These are phyloP conservation scores for Paramecium biaurelia DNA, from an alignment of 73 alveolate species.

Conservation along the genomic window DNA sequence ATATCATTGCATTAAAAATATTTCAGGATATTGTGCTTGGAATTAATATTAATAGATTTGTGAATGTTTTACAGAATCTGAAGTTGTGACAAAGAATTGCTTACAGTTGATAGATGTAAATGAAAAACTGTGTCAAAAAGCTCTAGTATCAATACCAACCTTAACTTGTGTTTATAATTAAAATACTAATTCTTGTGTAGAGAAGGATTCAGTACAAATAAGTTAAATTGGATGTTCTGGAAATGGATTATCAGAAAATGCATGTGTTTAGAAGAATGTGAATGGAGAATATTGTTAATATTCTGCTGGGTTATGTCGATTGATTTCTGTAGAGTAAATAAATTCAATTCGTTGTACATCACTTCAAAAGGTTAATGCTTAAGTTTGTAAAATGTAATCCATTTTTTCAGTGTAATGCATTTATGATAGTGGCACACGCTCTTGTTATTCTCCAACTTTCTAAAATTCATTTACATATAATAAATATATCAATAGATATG, in stretches of 20 bases:
- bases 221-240: not conserved
- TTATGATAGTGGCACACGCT: not conserved
- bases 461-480: not conserved
- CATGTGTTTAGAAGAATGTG: not conserved
- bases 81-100: not conserved
- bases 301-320: not conserved
- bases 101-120: not conserved
- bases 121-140: not conserved
- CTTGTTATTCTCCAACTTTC: not conserved
- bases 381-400: conserved; percentile 10
- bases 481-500: not conserved
- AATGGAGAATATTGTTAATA: not conserved
- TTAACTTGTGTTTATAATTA: not conserved
- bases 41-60: not conserved
- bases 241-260: not conserved
- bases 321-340: not conserved
- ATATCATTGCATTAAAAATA: not conserved
- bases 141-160: not conserved
- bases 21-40: not conserved
- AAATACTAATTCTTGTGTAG: not conserved
- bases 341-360: conserved; percentile 11
- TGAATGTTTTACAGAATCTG: not conserved
- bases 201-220: not conserved
- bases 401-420: not conserved
- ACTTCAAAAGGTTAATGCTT: not conserved